Conservation (phyloP, 352 stramenopile species). For the Globisporangium paddicum region DNA sequence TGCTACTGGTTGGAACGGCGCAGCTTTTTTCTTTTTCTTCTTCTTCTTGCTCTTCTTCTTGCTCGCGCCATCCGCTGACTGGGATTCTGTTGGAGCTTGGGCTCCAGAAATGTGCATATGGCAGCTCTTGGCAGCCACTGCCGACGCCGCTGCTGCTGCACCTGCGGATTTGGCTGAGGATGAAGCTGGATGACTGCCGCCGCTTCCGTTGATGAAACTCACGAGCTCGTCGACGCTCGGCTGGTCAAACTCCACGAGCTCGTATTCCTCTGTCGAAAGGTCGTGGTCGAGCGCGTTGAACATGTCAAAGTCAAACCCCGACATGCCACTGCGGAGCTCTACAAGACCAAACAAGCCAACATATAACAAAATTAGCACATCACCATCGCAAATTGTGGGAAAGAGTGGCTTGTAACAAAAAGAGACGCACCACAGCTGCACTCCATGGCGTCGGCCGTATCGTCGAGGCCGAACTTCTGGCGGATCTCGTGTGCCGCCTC, state of each 20-base stretch:
- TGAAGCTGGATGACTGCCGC: constrained; percentile 16
- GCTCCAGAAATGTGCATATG: constrained; percentile 3
- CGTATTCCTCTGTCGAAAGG: constrained; percentile 70
- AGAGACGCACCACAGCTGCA: constrained; percentile 41
- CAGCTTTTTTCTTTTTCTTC: constrained; percentile 67
- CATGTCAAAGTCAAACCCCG: constrained; percentile 74
- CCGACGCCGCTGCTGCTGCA: not conserved
- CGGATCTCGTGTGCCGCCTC: constrained; percentile 69
- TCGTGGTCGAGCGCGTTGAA: constrained; percentile 77
- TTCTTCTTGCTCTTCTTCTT: constrained; percentile 72
- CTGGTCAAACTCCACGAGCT: constrained; percentile 78
- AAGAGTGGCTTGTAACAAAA: not conserved
- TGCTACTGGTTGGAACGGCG: too few species aligned
- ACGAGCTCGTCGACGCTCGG: constrained; percentile 78
- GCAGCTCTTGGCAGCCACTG: constrained; percentile 4
- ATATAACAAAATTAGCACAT: not conserved
- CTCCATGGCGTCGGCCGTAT: constrained; percentile 28
- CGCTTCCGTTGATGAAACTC: constrained; percentile 75
- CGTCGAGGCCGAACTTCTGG: constrained; percentile 75
- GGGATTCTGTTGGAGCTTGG: constrained; percentile 17
- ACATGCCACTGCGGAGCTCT: constrained; percentile 54
- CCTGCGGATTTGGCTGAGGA: constrained; percentile 3
- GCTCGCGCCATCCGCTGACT: constrained; percentile 10
- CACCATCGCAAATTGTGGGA: not conserved
- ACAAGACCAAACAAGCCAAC: not conserved